Base-by-base conservation (phyloP, 768 basidiomycete species). In the Suillus brevipes region DNA sequence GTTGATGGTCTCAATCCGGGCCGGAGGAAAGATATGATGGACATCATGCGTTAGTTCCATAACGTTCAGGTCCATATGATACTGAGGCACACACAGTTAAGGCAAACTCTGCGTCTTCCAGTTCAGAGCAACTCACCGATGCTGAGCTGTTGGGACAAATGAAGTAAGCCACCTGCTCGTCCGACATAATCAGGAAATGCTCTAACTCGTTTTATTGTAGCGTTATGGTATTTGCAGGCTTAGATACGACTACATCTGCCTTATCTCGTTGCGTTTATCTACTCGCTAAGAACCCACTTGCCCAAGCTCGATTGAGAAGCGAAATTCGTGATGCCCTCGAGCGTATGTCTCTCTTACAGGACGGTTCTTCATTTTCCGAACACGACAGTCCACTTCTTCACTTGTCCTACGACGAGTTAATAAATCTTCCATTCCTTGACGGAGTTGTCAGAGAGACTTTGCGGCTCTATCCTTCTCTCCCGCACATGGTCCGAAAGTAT, bases 381-480 rank as follows among this genome's bases (percentile, higher is more conserved):
- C 65, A 66, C 10, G 75, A 74, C 14, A 62, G 56, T 25, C 58
- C 42, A n/a, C 67, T 61, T 25, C 14, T 58, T 25, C 16, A 10
- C 14, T 8, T 75, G 34, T 60, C 71, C 1, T 75, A 77, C 55
- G 79, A 82, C 66, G 70, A 67, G 2, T 71, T 83, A 6, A 73
- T 74, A 37, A 65, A 70, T 6, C 69, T 84, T 8, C 75, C 80
- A 0, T 81, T 79, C 70, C 72, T 83, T 34, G 83, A 82, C 60
- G 75, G 71, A n/a, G 71, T 79, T n/a, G 67, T 76, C 12, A 71
- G 74, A 9, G 79, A 80, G 67, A 76, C 73, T 2, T 65, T 80
- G 28, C 70, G 79, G 16, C 59, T 78, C 14, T 68, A 78, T 65
- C 74, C 73, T 16, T 73, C 76, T 20, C 10, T 60, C 8, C 28